These are phyloP conservation scores for Irpex lacteus DNA, from an alignment of 1,284 basidiomycete genomes.

Conservation along the genomic window DNA sequence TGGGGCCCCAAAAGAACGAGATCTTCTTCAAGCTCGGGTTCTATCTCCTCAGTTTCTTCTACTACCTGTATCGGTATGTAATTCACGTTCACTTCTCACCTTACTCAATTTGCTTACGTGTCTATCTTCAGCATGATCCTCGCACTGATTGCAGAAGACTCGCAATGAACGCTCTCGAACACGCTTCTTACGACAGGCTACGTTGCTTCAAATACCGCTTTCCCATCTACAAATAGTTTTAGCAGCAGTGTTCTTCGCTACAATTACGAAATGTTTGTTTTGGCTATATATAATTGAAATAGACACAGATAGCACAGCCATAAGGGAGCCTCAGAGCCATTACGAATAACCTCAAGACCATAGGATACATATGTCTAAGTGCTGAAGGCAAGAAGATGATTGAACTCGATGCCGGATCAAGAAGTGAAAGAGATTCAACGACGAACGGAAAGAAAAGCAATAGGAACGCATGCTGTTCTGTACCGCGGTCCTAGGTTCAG, in stretches of 20 bases:
- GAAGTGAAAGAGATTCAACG: too few relatives aligned
- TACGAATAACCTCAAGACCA: too few relatives aligned
- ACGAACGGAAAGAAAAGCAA: too few relatives aligned
- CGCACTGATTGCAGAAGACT: slow-evolving; percentile 30
- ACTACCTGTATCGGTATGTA: slow-evolving; percentile 90
- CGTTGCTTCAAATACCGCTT: background rate
- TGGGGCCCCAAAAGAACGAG: slow-evolving; percentile 96
- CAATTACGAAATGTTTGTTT: background rate
- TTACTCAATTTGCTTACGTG: background rate
- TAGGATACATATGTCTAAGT: too few relatives aligned
- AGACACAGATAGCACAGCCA: background rate
- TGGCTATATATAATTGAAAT: background rate
- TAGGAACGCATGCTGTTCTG: too few relatives aligned
- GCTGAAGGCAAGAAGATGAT: too few relatives aligned
- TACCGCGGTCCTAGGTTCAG: too few relatives aligned
- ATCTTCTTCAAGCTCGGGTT: slow-evolving; percentile 95
- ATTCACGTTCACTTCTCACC: background rate
- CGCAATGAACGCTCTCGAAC: background rate
- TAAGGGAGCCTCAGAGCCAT: background rate
- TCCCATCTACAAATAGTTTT: background rate
- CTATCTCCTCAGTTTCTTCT: slow-evolving; percentile 94
- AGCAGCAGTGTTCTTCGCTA: background rate
- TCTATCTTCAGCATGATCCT: slow-evolving; percentile 30
- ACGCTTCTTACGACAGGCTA: background rate
- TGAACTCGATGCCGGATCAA: too few relatives aligned